Evolutionary conservation across 2,329 filamentous ascomycete species (phyloP).

Genomic region (Clarireedia homoeocarpa): DNA sequence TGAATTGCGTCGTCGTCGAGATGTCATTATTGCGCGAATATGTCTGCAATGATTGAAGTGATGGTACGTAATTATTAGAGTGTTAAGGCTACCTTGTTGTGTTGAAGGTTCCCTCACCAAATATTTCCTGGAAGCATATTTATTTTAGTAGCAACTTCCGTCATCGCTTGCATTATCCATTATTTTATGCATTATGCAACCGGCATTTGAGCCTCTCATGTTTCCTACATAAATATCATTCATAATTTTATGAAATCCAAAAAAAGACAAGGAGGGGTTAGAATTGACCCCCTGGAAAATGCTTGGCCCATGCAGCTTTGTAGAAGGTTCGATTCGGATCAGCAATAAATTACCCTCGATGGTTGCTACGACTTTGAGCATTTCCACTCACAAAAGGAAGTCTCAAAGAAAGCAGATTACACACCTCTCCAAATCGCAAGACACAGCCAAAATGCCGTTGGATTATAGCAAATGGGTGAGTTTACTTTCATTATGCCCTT

Average conservation of each 20-base stretch:
- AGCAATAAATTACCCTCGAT: background rate
- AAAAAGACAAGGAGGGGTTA: no score
- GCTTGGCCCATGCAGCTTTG: background rate
- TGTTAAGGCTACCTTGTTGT: no score
- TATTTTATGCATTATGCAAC: background rate
- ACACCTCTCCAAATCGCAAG: background rate
- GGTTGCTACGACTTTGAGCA: background rate
- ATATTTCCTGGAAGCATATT: background rate
- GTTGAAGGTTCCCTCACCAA: no score
- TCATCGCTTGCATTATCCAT: conserved; percentile 1
- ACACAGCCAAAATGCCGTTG: conserved; percentile 40
- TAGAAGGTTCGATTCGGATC: conserved; percentile 22
- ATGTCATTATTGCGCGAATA: conserved; percentile 22
- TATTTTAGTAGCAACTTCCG: conserved; percentile 4
- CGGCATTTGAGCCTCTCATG: no score
- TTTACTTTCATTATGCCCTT: background rate
- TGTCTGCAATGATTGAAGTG: background rate
- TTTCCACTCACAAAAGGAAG: background rate
- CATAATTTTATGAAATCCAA: no score
- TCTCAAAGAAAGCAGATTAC: background rate
- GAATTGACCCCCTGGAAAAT: background rate
- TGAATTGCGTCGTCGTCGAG: conserved; percentile 15
- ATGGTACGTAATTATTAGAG: conserved; percentile 8
- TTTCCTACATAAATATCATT: no score
- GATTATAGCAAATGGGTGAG: conserved; percentile 54